Base-by-base conservation (phyloP, 176 grass and related monocot species). In the Aegilops umbellulata region DNA sequence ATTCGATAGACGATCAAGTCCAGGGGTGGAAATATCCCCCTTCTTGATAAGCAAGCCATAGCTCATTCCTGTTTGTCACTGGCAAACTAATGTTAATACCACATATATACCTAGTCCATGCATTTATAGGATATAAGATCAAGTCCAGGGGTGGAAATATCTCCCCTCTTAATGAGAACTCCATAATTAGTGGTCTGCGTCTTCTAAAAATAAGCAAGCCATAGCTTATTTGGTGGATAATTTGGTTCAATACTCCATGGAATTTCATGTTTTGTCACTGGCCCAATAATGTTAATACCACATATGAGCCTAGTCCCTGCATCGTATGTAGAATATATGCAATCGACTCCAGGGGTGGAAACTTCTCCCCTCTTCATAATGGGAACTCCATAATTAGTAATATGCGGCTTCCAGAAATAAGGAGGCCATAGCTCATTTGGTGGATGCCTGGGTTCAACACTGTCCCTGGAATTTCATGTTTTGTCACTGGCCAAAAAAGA, bases 371-470 rank as follows among this genome's bases (percentile, higher is more conserved):
- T 77, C 60, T 80, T 89, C 23, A 42, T 58, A 29, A 65, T 85
- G 71, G 15, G 1, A 42, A 85, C 20, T 73, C 77, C 71, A 89
- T 35, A 72, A 26, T 72, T 64, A 26, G 24, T 65, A 29, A 65
- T 74, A 41, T 76, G 69, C 3, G 16, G 60, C 24, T 89, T 80
- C 61, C 65, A 55, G 74, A 42, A 79, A 74, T 42, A 31, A 65
- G 61, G 34, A 51, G 4, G 10, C 12, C 13, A 0, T 53, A 90
- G 61, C 49, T 75, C 61, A 81, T 69, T 42, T 76, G 22, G 23
- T 29, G 60, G 16, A 80, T 46, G 29, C 74, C 25, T 60, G 60
- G 46, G 46, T 68, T 85, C 20, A 60, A 10, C 68, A 63, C 39
- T 79, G 19, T 11, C 6, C 24, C 0, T 13, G 24, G 65, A 78